Conservation (phyloP, 2,329 filamentous ascomycete species). For the Diplodia corticola region DNA sequence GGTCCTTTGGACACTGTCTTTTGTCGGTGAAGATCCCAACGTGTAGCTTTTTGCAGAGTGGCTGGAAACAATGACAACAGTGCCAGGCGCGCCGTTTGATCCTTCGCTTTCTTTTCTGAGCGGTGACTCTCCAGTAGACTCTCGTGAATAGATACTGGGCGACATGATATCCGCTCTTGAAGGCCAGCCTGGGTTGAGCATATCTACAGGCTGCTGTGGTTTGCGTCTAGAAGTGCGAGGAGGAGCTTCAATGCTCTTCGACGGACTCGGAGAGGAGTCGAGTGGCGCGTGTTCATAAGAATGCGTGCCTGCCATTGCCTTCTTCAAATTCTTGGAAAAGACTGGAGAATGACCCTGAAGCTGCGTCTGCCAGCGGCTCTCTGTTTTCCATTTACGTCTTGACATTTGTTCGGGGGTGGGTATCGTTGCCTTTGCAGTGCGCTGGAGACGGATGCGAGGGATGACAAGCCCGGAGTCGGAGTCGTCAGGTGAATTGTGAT, state of each 20-base stretch:
- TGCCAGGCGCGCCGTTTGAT: conserved; percentile 30
- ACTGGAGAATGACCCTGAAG: conserved; percentile 36
- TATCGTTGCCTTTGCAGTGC: conserved; percentile 24
- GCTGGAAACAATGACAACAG: conserved; percentile 47
- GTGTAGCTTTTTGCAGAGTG: conserved; percentile 47
- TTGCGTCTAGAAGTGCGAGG: conserved; percentile 16
- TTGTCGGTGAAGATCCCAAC: conserved; percentile 32
- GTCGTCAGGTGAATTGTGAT: conserved; percentile 10
- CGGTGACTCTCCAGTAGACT: conserved; percentile 42
- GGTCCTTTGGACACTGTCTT: conserved; percentile 25
- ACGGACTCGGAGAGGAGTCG: conserved; percentile 23
- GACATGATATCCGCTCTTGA: conserved; percentile 34
- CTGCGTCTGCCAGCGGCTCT: conserved; percentile 45
- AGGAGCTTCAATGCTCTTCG: conserved; percentile 12
- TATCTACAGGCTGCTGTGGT: not conserved
- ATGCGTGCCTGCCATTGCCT: conserved; percentile 28
- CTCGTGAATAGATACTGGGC: conserved; percentile 50
- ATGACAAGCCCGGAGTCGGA: conserved; percentile 10
- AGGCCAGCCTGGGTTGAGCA: conserved; percentile 11
- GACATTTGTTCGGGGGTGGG: conserved; percentile 44
- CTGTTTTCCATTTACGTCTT: conserved; percentile 39
- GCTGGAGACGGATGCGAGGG: conserved; percentile 20
- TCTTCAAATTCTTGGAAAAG: conserved; percentile 25
- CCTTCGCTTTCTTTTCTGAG: conserved; percentile 37
- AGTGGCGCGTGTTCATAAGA: conserved; percentile 35